Percentiles rank a stretch among this genome's conserved stretches.
phyloP scores from a whole-genome alignment of 163 green algal species.

The Scenedesmus sp. region DNA sequence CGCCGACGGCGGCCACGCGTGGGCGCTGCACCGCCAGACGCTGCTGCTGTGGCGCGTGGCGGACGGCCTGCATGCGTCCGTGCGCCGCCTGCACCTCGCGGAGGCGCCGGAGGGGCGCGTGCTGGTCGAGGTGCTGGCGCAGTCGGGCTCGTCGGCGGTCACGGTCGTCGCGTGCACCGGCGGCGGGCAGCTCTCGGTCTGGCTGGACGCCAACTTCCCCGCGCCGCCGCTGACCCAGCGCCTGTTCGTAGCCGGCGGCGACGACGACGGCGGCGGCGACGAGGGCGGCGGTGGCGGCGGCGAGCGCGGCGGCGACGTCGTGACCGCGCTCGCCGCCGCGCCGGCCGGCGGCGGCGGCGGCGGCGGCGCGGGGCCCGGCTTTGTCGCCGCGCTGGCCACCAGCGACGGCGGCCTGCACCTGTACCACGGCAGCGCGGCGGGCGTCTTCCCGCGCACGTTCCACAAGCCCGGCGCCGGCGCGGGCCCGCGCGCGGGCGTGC shows the following conservation, averaged over 20 bases:
- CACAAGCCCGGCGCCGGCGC: constrained; percentile 1
- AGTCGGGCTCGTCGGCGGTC: constrained; percentile 27
- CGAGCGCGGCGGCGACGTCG: background rate
- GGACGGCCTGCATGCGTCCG: constrained; percentile 23
- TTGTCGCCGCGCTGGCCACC: constrained; percentile 40
- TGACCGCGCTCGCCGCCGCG: constrained; percentile 21
- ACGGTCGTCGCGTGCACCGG: constrained; percentile 43
- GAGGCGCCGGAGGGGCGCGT: constrained; percentile 1
- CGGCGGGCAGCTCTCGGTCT: constrained; percentile 40
- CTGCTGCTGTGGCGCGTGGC: constrained; percentile 40
- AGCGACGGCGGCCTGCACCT: constrained; percentile 39
- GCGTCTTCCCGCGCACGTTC: constrained; percentile 46
- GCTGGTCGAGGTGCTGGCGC: constrained; percentile 29
- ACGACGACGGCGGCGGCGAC: no score
- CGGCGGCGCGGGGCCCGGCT: constrained; percentile 4
- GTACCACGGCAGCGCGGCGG: constrained; percentile 42
- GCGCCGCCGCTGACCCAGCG: constrained; percentile 12
- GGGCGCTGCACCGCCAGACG: constrained; percentile 32
- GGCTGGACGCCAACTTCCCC: constrained; percentile 42
- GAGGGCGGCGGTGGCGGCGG: no score
- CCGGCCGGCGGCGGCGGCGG: constrained; percentile 2
- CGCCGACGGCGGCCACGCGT: constrained; percentile 3
- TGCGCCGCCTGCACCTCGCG: constrained; percentile 33
- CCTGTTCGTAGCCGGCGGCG: background rate
- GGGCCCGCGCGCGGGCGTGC: background rate